Evolutionary conservation across 192 early-diverging fungal species (phyloP), one percentile per base, ranked within the genome.

Genomic region (Obelidium mucronatum): DNA sequence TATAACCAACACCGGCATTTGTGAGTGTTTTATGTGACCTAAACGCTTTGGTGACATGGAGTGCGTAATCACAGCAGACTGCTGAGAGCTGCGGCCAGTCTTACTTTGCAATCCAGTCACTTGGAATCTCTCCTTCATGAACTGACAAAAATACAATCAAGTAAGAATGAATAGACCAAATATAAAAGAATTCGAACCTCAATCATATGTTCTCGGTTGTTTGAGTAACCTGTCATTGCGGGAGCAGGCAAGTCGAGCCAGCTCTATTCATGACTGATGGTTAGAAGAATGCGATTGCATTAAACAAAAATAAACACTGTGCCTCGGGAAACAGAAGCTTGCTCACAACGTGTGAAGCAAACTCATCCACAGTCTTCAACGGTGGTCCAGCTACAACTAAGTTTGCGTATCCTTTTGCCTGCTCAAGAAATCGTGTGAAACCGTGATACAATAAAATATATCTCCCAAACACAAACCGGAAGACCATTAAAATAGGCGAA

Each of bases 1-100:
- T 59, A 85, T 78, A 39, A 82, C 79, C 19, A 82, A 72, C 28
- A 80, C 67, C 44, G 83, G 83, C 39, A 82, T 60, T 51, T 66
- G 72, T 6, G 73, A 64, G n/a, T 67, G 11, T 13, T 75, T 76
- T 35, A 85, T 76, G 22, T 75, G 51, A 17, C 71, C 42, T 22
- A 85, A 53, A 4, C 80, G 78, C 15, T 39, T 26, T 8, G 70
- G 37, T 1, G 73, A 65, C 40, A 85, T 76, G 33, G 63, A 80
- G 68, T 85, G 83, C 3, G 59, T 75, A 30, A 73, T 54, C 59
- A 77, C 76, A 31, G 83, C 83, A 19, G 28, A 36, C 42, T 79
- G 61, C 54, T 82, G 81, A n/a, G 72, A 75, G 24, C 28, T 70
- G 24, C 79, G 75, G 19, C 77, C 80, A 30, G 73, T 26, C 40